Base-by-base conservation (phyloP, 306 rosid genomes). In the Vachellia collinsii region DNA sequence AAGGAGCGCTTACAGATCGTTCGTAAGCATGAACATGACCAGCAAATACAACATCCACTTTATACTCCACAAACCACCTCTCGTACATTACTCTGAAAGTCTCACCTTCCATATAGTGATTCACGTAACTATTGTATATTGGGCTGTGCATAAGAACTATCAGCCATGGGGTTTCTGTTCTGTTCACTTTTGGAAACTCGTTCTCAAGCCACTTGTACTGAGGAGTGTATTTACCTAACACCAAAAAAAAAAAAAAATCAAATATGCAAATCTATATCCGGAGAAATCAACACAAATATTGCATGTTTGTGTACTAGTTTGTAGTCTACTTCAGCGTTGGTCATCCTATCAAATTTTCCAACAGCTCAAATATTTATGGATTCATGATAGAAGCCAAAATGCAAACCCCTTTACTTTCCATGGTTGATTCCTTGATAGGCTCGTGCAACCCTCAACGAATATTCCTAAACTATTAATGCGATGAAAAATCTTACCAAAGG, bases 1-100 rank as follows among this genome's bases (percentile, higher is more conserved):
- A 50, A 11, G 16, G 11, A 44, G 42, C 39, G 46, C 75, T 86
- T 82, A 90, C 90, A 50, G 90, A 79, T 81, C 94, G 84, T 80
- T 90, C 92, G 51, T 90, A 90, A 70, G 92, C 87, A 72, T 90
- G 94, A 80, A 90, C 92, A 73, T 90, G 94, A 59, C 90, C 90
- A 3, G 92, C 76, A 42, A 88, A 88, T 85, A 90, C 82, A 54
- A 83, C 80, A 53, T 88, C 94, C 51, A 88, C 92, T 78, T 87
- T 81, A 75, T 88, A 81, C 34, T 88, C 47, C 69, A 85, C 90
- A 53, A 90, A 83, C 89, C 88, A 90, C 16, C 76, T 16, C 74
- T 90, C 90, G 25, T 81, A 88, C 54, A 88, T 81, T 65, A 80
- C 90, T 84, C 94, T 90, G 86, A 90, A 76, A 72, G 84, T 43